Evolutionary conservation across 1,284 basidiomycete species (phyloP).

Genomic region (Ceratobasidium sp.): DNA sequence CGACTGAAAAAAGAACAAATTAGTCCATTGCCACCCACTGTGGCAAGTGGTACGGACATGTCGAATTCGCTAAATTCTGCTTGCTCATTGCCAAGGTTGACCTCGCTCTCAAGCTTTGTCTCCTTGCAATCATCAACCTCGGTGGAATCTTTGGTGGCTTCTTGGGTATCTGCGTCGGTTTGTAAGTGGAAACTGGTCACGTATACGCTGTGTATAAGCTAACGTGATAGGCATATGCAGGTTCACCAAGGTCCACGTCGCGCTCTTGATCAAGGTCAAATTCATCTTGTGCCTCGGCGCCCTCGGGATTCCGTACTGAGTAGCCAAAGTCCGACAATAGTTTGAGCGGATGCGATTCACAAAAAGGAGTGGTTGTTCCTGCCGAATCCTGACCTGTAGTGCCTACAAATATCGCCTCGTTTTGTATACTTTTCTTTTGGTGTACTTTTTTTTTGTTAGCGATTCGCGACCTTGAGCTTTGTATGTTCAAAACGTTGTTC

Average conservation of each 20-base stretch:
- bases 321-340: too few species aligned
- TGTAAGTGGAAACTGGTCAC: not conserved
- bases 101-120: constrained; percentile 24
- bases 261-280: constrained; percentile 15
- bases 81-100: constrained; percentile 28
- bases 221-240: not conserved
- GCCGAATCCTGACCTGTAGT: too few species aligned
- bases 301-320: constrained; percentile 11
- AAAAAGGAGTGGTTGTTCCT: too few species aligned
- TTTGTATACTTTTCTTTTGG: too few species aligned
- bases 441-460: too few species aligned
- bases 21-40: constrained; percentile 37
- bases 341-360: too few species aligned
- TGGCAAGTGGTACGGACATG: constrained; percentile 29
- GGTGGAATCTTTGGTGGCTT: constrained; percentile 27
- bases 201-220: not conserved
- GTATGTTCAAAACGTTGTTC: too few species aligned
- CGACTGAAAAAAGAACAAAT: not conserved
- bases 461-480: too few species aligned
- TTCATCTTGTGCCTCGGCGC: constrained; percentile 29
- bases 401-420: too few species aligned
- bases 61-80: constrained; percentile 5
- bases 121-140: constrained; percentile 20
- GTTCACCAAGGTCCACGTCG: constrained; percentile 28
- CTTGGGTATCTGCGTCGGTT: constrained; percentile 19